Evolutionary conservation across 2,329 filamentous ascomycete genomes (phyloP).

Genomic region (Apiospora arundinis): DNA sequence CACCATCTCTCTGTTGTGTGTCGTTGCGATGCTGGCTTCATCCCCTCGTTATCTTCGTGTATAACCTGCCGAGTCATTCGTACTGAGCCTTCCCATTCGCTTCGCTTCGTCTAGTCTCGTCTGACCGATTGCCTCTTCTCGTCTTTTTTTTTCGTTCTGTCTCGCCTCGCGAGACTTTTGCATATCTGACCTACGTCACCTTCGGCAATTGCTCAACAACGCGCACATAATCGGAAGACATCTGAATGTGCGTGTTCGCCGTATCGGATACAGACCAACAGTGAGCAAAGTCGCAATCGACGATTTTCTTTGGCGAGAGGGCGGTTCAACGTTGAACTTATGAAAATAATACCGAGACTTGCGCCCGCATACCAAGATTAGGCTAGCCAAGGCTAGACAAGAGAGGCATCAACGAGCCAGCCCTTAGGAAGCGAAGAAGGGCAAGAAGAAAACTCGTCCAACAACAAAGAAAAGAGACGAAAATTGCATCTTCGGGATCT

Average conservation of each 20-base stretch:
- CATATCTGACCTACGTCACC: not conserved
- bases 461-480: not conserved
- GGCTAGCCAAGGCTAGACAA: not conserved
- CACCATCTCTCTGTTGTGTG: conserved; percentile 19
- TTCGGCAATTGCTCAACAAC: conserved; percentile 9
- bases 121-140: conserved; percentile 4
- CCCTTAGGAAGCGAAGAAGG: not conserved
- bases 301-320: not conserved
- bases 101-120: conserved; percentile 11
- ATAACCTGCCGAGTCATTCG: conserved; percentile 18
- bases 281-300: not conserved
- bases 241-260: not conserved
- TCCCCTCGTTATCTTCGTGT: conserved; percentile 23
- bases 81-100: conserved; percentile 20
- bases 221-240: not conserved
- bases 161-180: not conserved
- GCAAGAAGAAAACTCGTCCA: not conserved
- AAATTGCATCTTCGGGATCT: not conserved
- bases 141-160: not conserved
- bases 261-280: not conserved
- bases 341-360: not conserved
- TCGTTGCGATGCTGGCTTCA: conserved; percentile 24
- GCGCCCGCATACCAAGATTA: conserved; percentile 10
- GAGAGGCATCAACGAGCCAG: not conserved
- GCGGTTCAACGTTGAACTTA: not conserved